Conservation (phyloP, 768 basidiomycete genomes). For the Neoboletus brunneissimus region DNA sequence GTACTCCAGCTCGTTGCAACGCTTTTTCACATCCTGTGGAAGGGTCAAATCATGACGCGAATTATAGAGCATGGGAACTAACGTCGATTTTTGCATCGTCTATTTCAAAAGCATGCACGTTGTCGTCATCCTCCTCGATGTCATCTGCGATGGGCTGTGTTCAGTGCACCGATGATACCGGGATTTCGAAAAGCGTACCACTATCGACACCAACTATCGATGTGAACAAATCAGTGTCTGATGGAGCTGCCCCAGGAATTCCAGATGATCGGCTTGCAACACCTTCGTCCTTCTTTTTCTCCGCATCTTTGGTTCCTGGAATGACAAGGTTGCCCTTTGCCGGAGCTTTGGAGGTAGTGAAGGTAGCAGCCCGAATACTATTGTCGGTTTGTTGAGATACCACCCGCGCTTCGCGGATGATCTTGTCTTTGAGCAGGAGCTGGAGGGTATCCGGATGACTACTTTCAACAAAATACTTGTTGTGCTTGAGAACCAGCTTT, state of each 20-base stretch:
- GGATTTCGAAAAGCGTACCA: conserved; percentile 45
- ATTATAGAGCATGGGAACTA: conserved; percentile 20
- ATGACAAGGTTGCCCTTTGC: conserved; percentile 80
- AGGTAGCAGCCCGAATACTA: conserved; percentile 71
- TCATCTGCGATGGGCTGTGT: conserved; percentile 59
- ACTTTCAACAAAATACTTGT: conserved; percentile 96
- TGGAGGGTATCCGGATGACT: conserved; percentile 93
- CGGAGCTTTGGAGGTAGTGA: conserved; percentile 81
- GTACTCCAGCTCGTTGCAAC: conserved; percentile 94
- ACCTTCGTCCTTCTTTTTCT: conserved; percentile 67
- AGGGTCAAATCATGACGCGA: conserved; percentile 7
- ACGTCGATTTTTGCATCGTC: conserved; percentile 92
- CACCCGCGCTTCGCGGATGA: conserved; percentile 83
- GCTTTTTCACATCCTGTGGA: conserved; percentile 85
- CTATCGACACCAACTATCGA: conserved; percentile 94
- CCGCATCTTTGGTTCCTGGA: conserved; percentile 75
- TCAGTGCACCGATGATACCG: neutral
- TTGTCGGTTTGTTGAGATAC: conserved; percentile 65
- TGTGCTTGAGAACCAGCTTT: conserved; percentile 96
- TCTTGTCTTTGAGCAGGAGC: conserved; percentile 77
- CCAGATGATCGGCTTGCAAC: conserved; percentile 32
- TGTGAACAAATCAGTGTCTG: conserved; percentile 83
- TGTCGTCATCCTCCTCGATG: conserved; percentile 96
- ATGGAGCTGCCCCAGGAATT: conserved; percentile 28
- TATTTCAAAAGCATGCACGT: conserved; percentile 96